A percentile compares a stretch with the other conserved stretches of the same genome.
These are phyloP conservation scores for Umbilicus rupestris DNA, from an alignment of 164 flowering plant genomes.

Conservation along the genomic window DNA sequence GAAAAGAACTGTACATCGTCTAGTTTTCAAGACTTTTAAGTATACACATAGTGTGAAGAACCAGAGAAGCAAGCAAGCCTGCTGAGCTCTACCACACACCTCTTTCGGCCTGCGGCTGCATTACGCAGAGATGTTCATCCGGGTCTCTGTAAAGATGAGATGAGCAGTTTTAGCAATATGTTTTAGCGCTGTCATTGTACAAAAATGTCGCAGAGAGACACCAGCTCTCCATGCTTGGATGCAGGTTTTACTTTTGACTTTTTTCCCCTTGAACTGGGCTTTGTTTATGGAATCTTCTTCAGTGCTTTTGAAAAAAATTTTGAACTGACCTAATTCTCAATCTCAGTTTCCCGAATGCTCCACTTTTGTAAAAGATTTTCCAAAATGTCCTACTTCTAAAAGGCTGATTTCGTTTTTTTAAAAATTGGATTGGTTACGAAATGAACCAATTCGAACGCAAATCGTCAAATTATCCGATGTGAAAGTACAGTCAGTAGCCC, in stretches of 20 bases:
- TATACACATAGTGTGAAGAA: neutral
- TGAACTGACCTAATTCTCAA: too few species aligned
- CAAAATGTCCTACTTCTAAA: too few species aligned
- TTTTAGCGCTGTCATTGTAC: neutral
- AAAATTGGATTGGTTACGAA: too few species aligned
- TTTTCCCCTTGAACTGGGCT: neutral
- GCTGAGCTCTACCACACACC: neutral
- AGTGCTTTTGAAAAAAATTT: too few species aligned
- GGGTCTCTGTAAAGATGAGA: neutral
- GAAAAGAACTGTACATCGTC: slow-evolving; percentile 43
- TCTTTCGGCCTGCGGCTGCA: neutral
- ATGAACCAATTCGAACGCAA: too few species aligned
- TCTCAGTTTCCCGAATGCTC: too few species aligned
- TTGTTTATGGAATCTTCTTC: neutral
- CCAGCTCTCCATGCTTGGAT: neutral
- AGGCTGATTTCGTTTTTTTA: too few species aligned
- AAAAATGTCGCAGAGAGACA: neutral
- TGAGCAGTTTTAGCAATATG: neutral
- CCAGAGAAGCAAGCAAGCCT: neutral
- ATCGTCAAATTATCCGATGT: too few species aligned
- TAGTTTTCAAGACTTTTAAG: slow-evolving; percentile 27
- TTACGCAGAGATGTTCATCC: neutral
- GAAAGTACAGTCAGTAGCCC: too few species aligned
- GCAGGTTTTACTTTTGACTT: neutral
- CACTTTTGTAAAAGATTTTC: too few species aligned